Conservation (phyloP, 139 green algal genomes). For the Parachlorella kessleri region DNA sequence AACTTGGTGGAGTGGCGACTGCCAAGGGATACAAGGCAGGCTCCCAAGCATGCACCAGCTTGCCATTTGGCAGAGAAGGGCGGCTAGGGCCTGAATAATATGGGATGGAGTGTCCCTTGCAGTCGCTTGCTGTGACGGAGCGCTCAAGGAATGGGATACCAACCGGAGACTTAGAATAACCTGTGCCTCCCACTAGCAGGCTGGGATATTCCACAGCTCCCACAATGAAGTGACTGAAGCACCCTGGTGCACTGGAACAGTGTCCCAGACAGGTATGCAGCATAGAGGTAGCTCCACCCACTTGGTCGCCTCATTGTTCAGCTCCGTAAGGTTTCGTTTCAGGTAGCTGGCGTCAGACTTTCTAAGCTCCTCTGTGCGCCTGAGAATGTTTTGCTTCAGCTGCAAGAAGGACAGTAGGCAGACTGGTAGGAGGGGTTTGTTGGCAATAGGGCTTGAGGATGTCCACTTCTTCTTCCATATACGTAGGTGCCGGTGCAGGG, state of each 20-base stretch:
- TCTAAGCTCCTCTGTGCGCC: neutral
- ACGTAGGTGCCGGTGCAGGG: neutral
- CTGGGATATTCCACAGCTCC: neutral
- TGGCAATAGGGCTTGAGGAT: neutral
- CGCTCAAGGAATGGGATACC: too few species aligned
- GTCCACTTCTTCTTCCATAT: neutral
- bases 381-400: neutral
- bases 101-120: neutral
- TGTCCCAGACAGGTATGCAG: neutral
- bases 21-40: neutral
- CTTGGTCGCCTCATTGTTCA: neutral
- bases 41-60: too few species aligned
- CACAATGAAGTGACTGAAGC: neutral
- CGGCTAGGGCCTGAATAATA: neutral
- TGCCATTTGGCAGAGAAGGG: neutral
- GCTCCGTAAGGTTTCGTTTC: neutral
- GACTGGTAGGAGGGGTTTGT: too few species aligned
- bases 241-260: neutral
- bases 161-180: too few species aligned
- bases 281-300: neutral
- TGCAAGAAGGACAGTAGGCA: neutral
- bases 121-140: too few species aligned
- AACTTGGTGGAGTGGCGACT: slow-evolving; percentile 17
- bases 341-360: neutral
- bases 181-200: too few species aligned